phyloP scores from a whole-genome alignment of 2,329 filamentous ascomycete species.

The Fusarium euwallaceae region DNA sequence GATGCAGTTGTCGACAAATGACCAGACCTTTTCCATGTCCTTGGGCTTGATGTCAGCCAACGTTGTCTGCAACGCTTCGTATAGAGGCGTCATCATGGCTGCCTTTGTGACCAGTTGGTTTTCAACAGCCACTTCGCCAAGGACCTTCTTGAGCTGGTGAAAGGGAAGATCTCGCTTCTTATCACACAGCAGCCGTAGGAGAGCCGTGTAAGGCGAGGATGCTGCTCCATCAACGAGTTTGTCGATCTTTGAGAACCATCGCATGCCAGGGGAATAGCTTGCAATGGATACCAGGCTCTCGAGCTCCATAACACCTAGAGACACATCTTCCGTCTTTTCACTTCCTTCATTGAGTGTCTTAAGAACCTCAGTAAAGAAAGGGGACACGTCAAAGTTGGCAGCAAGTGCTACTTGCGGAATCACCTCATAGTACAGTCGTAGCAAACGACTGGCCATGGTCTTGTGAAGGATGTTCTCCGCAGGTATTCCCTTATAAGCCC shows the following conservation, averaged over 20 bases:
- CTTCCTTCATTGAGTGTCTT: conserved; percentile 69
- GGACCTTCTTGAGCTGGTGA: conserved; percentile 65
- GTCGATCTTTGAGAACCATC: conserved; percentile 86
- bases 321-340: conserved; percentile 62
- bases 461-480: conserved; percentile 80
- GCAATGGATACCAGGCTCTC: conserved; percentile 87
- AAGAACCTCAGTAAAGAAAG: conserved; percentile 78
- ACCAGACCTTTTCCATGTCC: conserved; percentile 65
- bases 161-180: conserved; percentile 48
- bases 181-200: conserved; percentile 65
- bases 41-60: conserved; percentile 30
- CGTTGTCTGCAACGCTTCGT: conserved; percentile 50
- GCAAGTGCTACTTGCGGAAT: conserved; percentile 83
- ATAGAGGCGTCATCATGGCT: conserved; percentile 62
- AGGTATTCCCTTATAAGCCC: conserved; percentile 77
- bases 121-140: conserved; percentile 73
- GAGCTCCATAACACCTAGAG: conserved; percentile 78
- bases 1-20: conserved; percentile 86
- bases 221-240: conserved; percentile 61
- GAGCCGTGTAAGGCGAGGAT: conserved; percentile 77
- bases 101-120: conserved; percentile 73
- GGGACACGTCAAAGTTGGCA: conserved; percentile 89
- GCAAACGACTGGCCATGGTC: conserved; percentile 81
- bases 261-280: conserved; percentile 83
- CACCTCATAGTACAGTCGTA: conserved; percentile 88